phyloP scores from a whole-genome alignment of 106 monocot species.

The Iris macrosiphon region DNA sequence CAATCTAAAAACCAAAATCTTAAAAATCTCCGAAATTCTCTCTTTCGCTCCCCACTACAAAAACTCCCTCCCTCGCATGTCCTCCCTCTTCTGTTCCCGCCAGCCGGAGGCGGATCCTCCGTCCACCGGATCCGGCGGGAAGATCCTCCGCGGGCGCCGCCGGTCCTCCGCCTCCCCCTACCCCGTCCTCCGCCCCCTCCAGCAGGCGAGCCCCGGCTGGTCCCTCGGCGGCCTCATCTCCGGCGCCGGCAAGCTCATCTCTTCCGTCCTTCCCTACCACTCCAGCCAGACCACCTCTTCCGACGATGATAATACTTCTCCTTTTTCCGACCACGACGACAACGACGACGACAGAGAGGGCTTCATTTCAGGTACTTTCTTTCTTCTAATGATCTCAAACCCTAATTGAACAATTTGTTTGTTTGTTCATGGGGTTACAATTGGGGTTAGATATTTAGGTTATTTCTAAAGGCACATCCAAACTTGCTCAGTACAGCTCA shows the following conservation, averaged over 20 bases:
- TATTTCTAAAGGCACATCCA: no score
- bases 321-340: no score
- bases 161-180: slow-evolving; percentile 3
- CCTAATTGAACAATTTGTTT: no score
- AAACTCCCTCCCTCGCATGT: slow-evolving; percentile 8
- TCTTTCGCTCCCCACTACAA: neutral
- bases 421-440: no score
- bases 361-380: no score
- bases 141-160: slow-evolving; percentile 13
- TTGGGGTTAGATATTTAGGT: no score
- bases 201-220: slow-evolving; percentile 19
- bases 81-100: slow-evolving; percentile 7
- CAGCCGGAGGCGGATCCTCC: slow-evolving; percentile 7
- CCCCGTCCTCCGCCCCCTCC: slow-evolving; percentile 14
- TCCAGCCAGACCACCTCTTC: slow-evolving; percentile 4
- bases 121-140: slow-evolving; percentile 29
- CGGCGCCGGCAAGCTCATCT: slow-evolving; percentile 34
- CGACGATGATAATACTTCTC: no score
- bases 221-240: slow-evolving; percentile 23
- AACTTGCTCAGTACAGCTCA: no score
- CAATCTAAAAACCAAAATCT: no score
- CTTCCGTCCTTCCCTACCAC: slow-evolving; percentile 19
- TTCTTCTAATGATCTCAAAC: no score
- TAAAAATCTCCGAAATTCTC: no score
- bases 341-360: no score